A percentile compares a stretch with the other conserved stretches of the same genome.
These are phyloP conservation scores for Trametes cingulata DNA, from an alignment of 768 basidiomycete genomes.

Conservation along the genomic window DNA sequence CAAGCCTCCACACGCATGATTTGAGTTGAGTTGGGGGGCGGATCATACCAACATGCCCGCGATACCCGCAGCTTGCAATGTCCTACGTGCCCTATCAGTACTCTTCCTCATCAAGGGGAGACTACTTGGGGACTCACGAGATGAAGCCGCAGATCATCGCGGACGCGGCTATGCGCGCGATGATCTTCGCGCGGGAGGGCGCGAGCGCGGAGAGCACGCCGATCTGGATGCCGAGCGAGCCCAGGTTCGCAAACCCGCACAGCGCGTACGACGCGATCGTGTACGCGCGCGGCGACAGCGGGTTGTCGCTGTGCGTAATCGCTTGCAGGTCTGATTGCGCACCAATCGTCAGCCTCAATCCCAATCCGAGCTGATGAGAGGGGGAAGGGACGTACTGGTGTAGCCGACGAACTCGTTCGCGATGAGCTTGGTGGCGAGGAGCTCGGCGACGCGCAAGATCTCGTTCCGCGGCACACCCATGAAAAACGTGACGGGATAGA, in stretches of 20 bases:
- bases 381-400: conserved; percentile 32
- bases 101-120: background rate
- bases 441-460: conserved; percentile 75
- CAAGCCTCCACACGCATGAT: background rate
- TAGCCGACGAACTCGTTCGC: conserved; percentile 89
- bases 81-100: conserved; percentile 20
- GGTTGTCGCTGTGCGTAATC: conserved; percentile 44
- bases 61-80: conserved; percentile 34
- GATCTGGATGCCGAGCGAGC: conserved; percentile 84
- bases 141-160: conserved; percentile 74
- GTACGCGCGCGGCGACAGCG: conserved; percentile 72
- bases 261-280: conserved; percentile 86
- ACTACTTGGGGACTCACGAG: conserved; percentile 34
- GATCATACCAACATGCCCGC: conserved; percentile 33
- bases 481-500: conserved; percentile 87
- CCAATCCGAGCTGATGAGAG: no score
- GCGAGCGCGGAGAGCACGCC: conserved; percentile 73
- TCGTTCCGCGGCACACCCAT: conserved; percentile 77
- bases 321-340: conserved; percentile 53
- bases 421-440: conserved; percentile 85
- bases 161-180: conserved; percentile 67
- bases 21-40: background rate
- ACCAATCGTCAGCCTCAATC: no score
- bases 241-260: conserved; percentile 89
- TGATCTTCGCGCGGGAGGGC: conserved; percentile 66